Conservation (phyloP, 306 rosid genomes). For the Styphnolobium japonicum region DNA sequence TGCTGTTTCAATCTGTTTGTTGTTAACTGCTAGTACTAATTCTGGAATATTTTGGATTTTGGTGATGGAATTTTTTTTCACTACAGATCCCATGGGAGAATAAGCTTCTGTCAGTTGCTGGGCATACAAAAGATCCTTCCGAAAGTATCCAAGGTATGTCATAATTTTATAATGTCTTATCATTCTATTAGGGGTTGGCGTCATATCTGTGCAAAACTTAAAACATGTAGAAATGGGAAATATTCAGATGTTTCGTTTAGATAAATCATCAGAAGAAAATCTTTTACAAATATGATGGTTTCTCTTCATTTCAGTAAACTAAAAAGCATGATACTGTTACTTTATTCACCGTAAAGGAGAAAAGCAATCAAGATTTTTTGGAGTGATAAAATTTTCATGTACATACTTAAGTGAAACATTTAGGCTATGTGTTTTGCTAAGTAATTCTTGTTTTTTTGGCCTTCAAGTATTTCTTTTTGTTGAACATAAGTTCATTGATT, state of each 20-base stretch:
- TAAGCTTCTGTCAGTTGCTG: constrained; percentile 81
- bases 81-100: constrained; percentile 80
- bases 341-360: not conserved
- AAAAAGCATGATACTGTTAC: not conserved
- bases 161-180: not conserved
- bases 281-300: not conserved
- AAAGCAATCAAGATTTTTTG: not conserved
- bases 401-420: not conserved
- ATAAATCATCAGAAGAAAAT: not conserved
- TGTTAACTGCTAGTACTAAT: constrained; percentile 10
- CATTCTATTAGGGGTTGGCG: constrained; percentile 14
- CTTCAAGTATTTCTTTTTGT: not conserved
- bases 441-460: not conserved
- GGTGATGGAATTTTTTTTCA: constrained; percentile 5
- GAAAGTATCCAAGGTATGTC: constrained; percentile 77
- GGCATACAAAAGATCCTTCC: constrained; percentile 79
- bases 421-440: not conserved
- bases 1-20: constrained; percentile 11
- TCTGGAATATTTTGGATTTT: constrained; percentile 17
- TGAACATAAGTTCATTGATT: constrained; percentile 14
- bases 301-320: not conserved
- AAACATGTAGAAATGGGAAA: constrained; percentile 2
- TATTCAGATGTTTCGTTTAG: not conserved
- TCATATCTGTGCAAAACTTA: constrained; percentile 10
- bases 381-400: not conserved